Evolutionary conservation across 2,329 filamentous ascomycete species (phyloP), one percentile per base, ranked within the genome.

Genomic region (Colletotrichum sp.): DNA sequence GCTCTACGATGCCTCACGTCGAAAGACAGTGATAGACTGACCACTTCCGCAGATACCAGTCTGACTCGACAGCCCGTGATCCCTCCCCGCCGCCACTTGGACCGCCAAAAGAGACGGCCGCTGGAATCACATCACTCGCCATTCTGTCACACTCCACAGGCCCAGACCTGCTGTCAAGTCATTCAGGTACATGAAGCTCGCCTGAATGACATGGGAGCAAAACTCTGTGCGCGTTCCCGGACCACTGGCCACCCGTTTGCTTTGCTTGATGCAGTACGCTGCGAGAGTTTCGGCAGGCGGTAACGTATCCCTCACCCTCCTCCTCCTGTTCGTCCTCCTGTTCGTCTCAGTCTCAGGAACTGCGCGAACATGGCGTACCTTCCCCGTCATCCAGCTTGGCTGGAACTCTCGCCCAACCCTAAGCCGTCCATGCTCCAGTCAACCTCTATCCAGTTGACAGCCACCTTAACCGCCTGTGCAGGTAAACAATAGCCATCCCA

Each of bases 331-430:
- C 39, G 9, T 44, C 64, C 26, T 60, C 59, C 59, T 36, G 64
- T 73, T 74, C 74, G 74, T 74, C 70, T 73, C 70, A 69, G 74
- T 74, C 70, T 69, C 64, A 74, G 74, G 30, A 74, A 52, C 52
- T 69, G 71, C 26, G 71, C 65, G 64, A 55, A 28, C 62, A 69
- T 65, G 68, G 70, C 59, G 74, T 36, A 52, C 10, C 9, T 74
- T 30, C 18, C 59, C 74, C 70, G 70, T 76, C 71, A 74, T 74
- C 26, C 28, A 52, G 12, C 44, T 73, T 26, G 55, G 59, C 49
- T 63, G 30, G 69, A 30, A 28, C 68, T 57, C 63, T 34, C 55
- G 62, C 57, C 36, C n/a, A 52, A 52, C 44, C 55, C 49, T 44
- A n/a, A 44, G 69, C 69, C 55, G 55, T 55, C 63, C 34, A 67